A percentile compares a stretch with the other conserved stretches of the same genome.
Conservation (phyloP, 108 stramenopile genomes). For the Fragilaria radians region DNA sequence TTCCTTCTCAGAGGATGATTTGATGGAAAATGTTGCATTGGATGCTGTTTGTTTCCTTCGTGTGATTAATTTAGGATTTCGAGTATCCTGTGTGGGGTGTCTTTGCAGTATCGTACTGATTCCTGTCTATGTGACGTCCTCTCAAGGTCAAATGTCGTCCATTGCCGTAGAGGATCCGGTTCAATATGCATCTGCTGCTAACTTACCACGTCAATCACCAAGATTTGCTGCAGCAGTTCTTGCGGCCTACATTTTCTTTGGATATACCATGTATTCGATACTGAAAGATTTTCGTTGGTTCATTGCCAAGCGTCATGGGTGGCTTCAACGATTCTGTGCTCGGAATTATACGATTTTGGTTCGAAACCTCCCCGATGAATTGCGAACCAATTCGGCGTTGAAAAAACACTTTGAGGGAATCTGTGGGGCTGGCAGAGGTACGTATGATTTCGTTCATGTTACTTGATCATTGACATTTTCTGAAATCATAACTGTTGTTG, state of each 20-base stretch:
- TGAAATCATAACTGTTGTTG: too few species aligned
- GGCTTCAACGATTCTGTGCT: conserved; percentile 23
- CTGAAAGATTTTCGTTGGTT: conserved; percentile 61
- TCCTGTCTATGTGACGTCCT: conserved; percentile 14
- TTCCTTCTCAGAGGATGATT: conserved; percentile 12
- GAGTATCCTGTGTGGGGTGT: conserved; percentile 17
- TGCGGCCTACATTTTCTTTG: conserved; percentile 58
- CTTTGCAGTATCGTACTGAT: conserved; percentile 22
- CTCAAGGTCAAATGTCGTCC: neutral
- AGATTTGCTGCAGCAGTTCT: conserved; percentile 41
- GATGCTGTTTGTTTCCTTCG: conserved; percentile 21
- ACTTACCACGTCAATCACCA: conserved; percentile 33
- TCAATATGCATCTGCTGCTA: conserved; percentile 26
- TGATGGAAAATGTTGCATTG: conserved; percentile 20
- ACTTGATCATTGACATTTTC: too few species aligned
- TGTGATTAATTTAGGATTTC: conserved; percentile 21
- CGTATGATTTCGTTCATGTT: too few species aligned
- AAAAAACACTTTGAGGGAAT: conserved; percentile 35
- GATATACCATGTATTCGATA: conserved; percentile 54
- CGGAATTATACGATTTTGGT: conserved; percentile 49
- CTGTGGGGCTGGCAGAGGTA: conserved; percentile 10
- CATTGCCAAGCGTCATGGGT: conserved; percentile 37
- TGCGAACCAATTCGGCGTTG: conserved; percentile 25
- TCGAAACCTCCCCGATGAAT: conserved; percentile 35
- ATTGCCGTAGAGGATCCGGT: conserved; percentile 21